Base-by-base conservation (phyloP, 176 grass and related monocot genomes). In the Oropetium thomaeum region DNA sequence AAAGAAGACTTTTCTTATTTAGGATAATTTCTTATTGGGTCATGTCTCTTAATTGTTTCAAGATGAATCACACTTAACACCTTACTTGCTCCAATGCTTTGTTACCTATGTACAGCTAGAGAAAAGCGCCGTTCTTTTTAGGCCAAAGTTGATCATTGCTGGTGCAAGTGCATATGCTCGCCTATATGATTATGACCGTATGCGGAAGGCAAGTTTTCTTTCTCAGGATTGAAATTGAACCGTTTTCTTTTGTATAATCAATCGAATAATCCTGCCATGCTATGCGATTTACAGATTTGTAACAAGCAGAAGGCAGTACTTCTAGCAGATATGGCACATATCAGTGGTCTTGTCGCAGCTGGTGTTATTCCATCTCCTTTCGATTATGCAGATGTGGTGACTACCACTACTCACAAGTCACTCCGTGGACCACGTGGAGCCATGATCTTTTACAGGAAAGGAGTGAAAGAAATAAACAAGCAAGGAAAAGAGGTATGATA, bases 391-490 rank as follows among this genome's bases (percentile, higher is more conserved):
- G 96, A 99, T 99, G 82, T 99, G 16, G 89, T 96, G 52, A 99
- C 96, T 54, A 99, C 96, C 34, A 99, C 96, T 34, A 99, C 96
- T 72, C 96, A 99, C 84, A 99, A 99, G 70, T 99, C 96, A 72
- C 87, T 99, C 45, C 91, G 96, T 79, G 96, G 96, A 37, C 96
- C 96, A 71, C 86, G 96, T 81, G 96, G 96, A 55, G 96, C 96
- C 65, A 99, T 99, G 96, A 99, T 99, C 82, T 99, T 99, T 79
- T 99, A 84, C 83, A 88, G 89, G 80, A 99, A 99, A 55, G 96
- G 96, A 22, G 70, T 95, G 15, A 99, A 95, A 83, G 96, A 92
- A 87, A 79, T 96, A 84, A 99, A 95, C 41, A 99, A 99, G 80
- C 85, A 99, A 84, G 96, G 92, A 45, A 78, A 90, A 67, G 87